phyloP scores from a whole-genome alignment of 164 flowering plant species.

The Piper betle region DNA sequence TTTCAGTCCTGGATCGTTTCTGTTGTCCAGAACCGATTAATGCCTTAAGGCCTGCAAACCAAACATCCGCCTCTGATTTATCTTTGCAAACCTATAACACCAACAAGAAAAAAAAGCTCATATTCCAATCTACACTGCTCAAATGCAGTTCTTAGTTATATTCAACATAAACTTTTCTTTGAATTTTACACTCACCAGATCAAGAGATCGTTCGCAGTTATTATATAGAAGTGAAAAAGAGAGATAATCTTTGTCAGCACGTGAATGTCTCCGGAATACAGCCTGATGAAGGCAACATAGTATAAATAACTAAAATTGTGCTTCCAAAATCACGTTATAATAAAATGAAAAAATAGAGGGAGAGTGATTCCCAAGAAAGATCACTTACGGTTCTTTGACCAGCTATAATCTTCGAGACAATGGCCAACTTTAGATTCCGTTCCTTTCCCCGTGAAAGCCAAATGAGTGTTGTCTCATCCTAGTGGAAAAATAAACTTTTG shows the following conservation, averaged over 20 bases:
- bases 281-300: slow-evolving; percentile 34
- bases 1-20: slow-evolving; percentile 45
- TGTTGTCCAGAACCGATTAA: slow-evolving; percentile 43
- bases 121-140: too few relatives aligned
- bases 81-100: slow-evolving; percentile 73
- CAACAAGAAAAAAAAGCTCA: background rate
- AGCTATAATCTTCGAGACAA: slow-evolving; percentile 27
- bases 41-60: slow-evolving; percentile 71
- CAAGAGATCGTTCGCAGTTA: slow-evolving; percentile 80
- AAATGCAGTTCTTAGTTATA: too few relatives aligned
- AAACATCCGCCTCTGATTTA: slow-evolving; percentile 68
- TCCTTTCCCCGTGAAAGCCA: slow-evolving; percentile 38
- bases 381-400: slow-evolving; percentile 50
- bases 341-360: background rate
- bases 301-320: background rate
- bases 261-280: slow-evolving; percentile 66
- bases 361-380: background rate
- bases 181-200: slow-evolving; percentile 53
- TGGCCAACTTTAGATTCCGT: slow-evolving; percentile 25
- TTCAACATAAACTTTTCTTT: too few relatives aligned
- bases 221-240: slow-evolving; percentile 87
- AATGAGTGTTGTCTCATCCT: slow-evolving; percentile 34
- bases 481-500: background rate
- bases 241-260: slow-evolving; percentile 84
- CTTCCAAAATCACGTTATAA: background rate